Base-by-base conservation (phyloP, 306 rosid genomes). In the Rosa rugosa region DNA sequence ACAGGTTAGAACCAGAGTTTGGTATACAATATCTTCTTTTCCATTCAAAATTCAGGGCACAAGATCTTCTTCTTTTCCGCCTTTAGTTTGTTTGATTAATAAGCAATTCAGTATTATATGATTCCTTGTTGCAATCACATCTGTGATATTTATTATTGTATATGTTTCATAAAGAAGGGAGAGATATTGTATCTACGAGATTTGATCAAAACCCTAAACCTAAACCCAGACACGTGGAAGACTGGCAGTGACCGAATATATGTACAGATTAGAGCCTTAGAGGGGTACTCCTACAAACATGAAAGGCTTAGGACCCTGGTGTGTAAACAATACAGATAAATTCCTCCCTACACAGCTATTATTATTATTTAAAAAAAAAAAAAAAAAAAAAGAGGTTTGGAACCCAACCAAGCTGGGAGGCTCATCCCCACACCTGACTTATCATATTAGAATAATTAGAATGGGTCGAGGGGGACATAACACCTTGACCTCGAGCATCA, bases 41-140 rank as follows among this genome's bases (percentile, higher is more conserved):
- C 68, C 59, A 40, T 40, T 45, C 3, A 64, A 84, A 65, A 72
- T 66, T 53, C 74, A 81, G 51, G 84, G 64, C 41, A 83, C 65
- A 36, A 75, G 77, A 78, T 86, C 85, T 83, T 4, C 25, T 38
- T 12, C 22, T 31, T 44, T 72, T 13, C 46, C 47, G 49, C 72
- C 82, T 69, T 73, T 70, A 31, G 31, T 62, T 71, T 83, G 8
- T 47, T 79, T 22, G 22, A 20, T 78, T 71, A 34, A 69, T 81
- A 82, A 77, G 53, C 78, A 53, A 51, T 69, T 23, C 65, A 83
- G 71, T 75, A 75, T 44, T 75, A 8, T 25, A 57, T 22, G 44
- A 44, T 75, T 60, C 22, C 71, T 10, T 42, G 60, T 10, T 44
- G 71, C 64, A 27, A 60, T 75, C 78, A 75, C 70, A 44, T 75